These are phyloP conservation scores for Salix dunnii DNA, from an alignment of 345 rosid genomes.

Conservation along the genomic window DNA sequence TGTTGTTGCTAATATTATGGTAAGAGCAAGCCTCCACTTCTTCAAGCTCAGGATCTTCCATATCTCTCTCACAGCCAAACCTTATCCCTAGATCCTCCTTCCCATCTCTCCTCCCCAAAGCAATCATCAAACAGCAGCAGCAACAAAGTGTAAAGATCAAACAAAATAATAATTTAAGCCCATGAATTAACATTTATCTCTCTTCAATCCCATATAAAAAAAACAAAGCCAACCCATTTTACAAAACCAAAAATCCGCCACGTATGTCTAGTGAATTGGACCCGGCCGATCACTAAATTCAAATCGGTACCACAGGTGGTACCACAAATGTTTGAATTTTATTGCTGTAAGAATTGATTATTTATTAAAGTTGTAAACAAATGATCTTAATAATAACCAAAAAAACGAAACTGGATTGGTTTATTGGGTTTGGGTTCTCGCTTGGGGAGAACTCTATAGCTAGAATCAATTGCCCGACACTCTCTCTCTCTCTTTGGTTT, in stretches of 20 bases:
- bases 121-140: constrained; percentile 25
- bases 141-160: background rate
- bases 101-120: constrained; percentile 31
- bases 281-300: constrained; percentile 42
- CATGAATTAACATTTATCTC: constrained; percentile 1
- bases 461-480: constrained; percentile 36
- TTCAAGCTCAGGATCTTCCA: constrained; percentile 40
- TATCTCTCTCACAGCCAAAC: constrained; percentile 24
- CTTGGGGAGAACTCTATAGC: constrained; percentile 42
- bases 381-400: background rate
- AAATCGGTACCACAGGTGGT: constrained; percentile 9
- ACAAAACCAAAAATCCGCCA: constrained; percentile 27
- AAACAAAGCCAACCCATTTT: constrained; percentile 13
- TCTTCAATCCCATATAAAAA: constrained; percentile 2
- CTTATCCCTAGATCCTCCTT: constrained; percentile 31
- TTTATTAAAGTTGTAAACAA: background rate
- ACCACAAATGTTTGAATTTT: background rate
- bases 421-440: constrained; percentile 12
- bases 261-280: constrained; percentile 30
- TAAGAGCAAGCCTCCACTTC: constrained; percentile 37
- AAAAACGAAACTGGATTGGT: background rate
- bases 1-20: constrained; percentile 20
- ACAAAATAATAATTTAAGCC: background rate
- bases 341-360: background rate
- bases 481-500: constrained; percentile 34